Base-by-base conservation (phyloP, 352 stramenopile genomes). In the Globisporangium cylindrosporum region DNA sequence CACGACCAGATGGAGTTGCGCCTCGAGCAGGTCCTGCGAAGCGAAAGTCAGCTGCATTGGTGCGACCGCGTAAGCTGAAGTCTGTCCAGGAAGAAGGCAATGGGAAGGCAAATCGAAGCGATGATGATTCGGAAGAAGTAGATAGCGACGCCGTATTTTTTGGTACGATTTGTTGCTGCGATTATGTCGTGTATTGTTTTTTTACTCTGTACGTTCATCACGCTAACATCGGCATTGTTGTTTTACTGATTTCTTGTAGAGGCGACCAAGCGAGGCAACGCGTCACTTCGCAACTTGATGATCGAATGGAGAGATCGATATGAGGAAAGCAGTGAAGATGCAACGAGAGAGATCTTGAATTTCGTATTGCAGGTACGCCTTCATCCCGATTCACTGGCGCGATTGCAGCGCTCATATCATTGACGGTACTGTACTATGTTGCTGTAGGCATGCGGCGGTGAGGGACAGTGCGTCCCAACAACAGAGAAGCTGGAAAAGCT, bases 271-370 rank as follows among this genome's bases (percentile, higher is more conserved):
- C 73, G 71, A 15, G 79, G 83, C 14, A 86, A 87, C 24, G 70
- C 54, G 46, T 89, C 83, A 7, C 71, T 92, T 8, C 70, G 80
- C 8, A 80, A 76, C 43, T 38, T 95, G 12, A 34, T 90, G 48
- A 78, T 66, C 9, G 79, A 89, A 54, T 96, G 89, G 89, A 76
- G 85, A 34, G 75, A 89, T 43, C 83, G 82, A 1, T 94, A 88
- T 64, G 81, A 93, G n/a, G 74, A 83, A 22, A 69, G 91, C 36
- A 59, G 75, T 1, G 80, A 88, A 15, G 58, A 73, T 7, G 82
- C 78, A 24, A 86, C 74, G 32, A 81, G 82, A 34, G 87, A 95
- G 65, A 67, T 96, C 56, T 72, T 96, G 14, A 90, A 94, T 61
- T 86, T 95, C 62, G 73, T 94, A 22, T 43, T 96, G 24, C 81